Percentiles rank a stretch among this genome's conserved stretches.
phyloP scores from a whole-genome alignment of 208 protist species.

The Acanthamoeba castellanii region DNA sequence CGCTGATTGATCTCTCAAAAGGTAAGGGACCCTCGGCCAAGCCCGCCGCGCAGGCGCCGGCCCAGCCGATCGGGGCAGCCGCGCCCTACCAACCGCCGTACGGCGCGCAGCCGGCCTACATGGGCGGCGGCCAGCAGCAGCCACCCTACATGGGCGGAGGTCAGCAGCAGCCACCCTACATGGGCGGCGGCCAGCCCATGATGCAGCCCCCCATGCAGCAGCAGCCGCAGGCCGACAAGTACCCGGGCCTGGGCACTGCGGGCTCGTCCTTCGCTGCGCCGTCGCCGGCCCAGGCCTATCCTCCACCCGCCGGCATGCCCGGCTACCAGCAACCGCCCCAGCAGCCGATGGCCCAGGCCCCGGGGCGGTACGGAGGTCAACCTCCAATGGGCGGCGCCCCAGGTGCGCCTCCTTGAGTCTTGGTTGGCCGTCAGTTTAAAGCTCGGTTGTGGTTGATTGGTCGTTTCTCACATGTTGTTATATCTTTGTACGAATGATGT shows the following conservation, averaged over 20 bases:
- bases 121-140: constrained; percentile 5
- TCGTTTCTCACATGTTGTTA: no score
- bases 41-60: neutral
- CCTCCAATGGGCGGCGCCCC: neutral
- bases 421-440: no score
- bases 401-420: no score
- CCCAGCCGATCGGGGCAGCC: neutral
- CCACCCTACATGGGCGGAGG: neutral
- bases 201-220: neutral
- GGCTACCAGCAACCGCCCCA: neutral
- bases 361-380: neutral
- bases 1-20: neutral
- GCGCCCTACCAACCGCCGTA: constrained; percentile 21
- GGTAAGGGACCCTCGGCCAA: neutral
- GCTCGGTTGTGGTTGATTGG: no score
- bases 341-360: neutral
- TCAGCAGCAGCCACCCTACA: neutral
- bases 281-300: neutral
- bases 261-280: neutral
- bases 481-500: neutral
- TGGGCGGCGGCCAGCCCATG: neutral
- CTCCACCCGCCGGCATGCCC: neutral
- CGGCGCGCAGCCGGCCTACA: neutral
- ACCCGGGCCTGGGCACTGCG: neutral
- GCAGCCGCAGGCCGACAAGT: neutral